phyloP scores from a whole-genome alignment of 441 rosid genomes.

The Omphalea diandra region DNA sequence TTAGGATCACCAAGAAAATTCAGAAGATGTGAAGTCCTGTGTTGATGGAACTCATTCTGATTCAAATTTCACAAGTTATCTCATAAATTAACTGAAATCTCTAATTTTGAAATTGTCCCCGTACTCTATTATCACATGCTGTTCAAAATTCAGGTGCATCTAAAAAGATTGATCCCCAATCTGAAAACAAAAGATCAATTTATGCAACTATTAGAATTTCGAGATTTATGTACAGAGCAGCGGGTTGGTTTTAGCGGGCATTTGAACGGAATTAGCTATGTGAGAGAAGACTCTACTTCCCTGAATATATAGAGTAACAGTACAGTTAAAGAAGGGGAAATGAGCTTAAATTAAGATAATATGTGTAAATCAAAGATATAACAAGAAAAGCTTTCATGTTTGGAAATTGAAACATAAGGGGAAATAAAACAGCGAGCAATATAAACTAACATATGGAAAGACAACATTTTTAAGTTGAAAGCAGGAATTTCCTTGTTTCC shows the following conservation, averaged over 20 bases:
- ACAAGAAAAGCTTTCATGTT: background rate
- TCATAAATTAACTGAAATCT: too few species aligned
- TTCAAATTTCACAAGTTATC: too few species aligned
- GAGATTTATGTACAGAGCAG: background rate
- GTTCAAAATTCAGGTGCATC: too few species aligned
- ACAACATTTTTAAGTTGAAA: background rate
- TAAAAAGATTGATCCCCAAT: too few species aligned
- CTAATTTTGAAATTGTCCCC: too few species aligned
- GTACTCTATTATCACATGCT: too few species aligned
- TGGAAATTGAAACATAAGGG: background rate
- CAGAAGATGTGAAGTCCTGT: too few species aligned
- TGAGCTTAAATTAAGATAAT: background rate
- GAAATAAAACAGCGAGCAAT: background rate
- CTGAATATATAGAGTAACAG: too few species aligned
- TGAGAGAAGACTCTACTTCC: background rate
- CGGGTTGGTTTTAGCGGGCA: background rate
- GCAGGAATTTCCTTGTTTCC: background rate
- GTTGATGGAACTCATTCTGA: too few species aligned
- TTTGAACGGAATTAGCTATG: background rate
- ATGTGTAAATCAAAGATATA: background rate
- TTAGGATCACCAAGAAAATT: too few species aligned
- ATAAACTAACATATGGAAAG: background rate
- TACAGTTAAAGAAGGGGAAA: background rate
- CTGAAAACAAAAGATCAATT: background rate
- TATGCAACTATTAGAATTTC: slow-evolving; percentile 4